Percentiles rank a stretch among this genome's conserved stretches.
Conservation (phyloP, 495 filamentous ascomycete genomes). For the Sphaerosporella brunnea region DNA sequence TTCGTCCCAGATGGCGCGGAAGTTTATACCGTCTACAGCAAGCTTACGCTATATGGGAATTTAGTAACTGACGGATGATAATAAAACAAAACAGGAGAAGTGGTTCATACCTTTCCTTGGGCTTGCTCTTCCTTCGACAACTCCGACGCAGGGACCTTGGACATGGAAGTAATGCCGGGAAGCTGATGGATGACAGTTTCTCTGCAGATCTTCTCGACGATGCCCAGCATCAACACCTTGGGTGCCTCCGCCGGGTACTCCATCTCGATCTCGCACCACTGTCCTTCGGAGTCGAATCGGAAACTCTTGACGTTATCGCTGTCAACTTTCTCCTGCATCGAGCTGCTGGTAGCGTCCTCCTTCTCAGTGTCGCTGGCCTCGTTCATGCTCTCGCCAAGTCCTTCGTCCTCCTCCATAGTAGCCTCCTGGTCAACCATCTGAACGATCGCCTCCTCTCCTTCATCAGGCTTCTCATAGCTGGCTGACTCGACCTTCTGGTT, state of each 20-base stretch:
- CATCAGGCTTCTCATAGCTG: conserved; percentile 80
- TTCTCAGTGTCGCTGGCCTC: conserved; percentile 31
- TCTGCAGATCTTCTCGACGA: conserved; percentile 62
- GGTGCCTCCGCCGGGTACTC: conserved; percentile 66
- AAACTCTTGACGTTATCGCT: conserved; percentile 47
- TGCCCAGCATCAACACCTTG: conserved; percentile 79
- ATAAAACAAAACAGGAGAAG: conserved; percentile 1
- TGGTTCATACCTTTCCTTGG: conserved; percentile 18
- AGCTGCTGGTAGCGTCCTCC: conserved; percentile 28
- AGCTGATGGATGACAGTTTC: conserved; percentile 77
- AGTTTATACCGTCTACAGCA: conserved; percentile 68
- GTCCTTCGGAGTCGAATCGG: conserved; percentile 61
- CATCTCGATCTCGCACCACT: conserved; percentile 60
- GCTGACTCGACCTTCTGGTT: conserved; percentile 61
- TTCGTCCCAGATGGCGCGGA: conserved; percentile 68
- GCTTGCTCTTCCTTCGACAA: conserved; percentile 25
- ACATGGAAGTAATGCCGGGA: conserved; percentile 49
- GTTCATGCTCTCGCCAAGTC: conserved; percentile 27
- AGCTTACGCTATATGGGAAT: conserved; percentile 15
- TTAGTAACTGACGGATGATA: too few species aligned
- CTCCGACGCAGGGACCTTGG: conserved; percentile 48
- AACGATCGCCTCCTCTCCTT: conserved; percentile 58
- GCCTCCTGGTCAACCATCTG: conserved; percentile 35
- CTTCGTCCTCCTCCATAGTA: conserved; percentile 41
- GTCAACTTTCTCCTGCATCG: not conserved